Evolutionary conservation across 2,329 filamentous ascomycete species (phyloP).

Genomic region (Fusarium praegraminearum): DNA sequence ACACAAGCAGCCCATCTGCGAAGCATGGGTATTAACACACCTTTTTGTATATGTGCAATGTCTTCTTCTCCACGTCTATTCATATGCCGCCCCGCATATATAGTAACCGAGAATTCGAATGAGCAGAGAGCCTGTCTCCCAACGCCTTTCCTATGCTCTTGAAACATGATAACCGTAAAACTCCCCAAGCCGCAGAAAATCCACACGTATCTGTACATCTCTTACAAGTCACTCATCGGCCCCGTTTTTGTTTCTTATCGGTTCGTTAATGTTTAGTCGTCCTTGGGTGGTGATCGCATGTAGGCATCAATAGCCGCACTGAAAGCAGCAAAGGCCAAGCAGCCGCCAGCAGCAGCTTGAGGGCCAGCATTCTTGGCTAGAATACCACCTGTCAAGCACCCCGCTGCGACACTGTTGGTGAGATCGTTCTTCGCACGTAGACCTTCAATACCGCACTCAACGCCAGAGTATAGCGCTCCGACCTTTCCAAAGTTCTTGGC

Average conservation of each 20-base stretch:
- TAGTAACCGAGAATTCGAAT: constrained; percentile 43
- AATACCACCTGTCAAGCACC: constrained; percentile 91
- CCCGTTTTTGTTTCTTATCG: constrained; percentile 3
- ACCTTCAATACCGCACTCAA: constrained; percentile 96
- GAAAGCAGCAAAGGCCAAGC: constrained; percentile 93
- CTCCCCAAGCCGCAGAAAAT: constrained; percentile 43
- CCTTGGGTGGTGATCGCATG: constrained; percentile 83
- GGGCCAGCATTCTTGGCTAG: constrained; percentile 89
- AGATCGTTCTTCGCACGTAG: constrained; percentile 94
- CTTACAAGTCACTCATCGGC: constrained; percentile 27
- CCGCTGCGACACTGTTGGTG: constrained; percentile 85
- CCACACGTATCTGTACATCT: constrained; percentile 35
- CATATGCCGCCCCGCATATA: constrained; percentile 9
- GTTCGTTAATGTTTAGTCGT: constrained; percentile 57
- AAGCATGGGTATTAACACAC: constrained; percentile 39
- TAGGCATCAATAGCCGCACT: constrained; percentile 91
- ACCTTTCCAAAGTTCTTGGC: constrained; percentile 97
- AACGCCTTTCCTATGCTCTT: constrained; percentile 53
- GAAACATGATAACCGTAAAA: constrained; percentile 45
- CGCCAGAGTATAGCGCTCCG: constrained; percentile 89
- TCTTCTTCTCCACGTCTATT: constrained; percentile 18
- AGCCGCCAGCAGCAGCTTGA: constrained; percentile 87
- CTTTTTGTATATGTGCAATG: constrained; percentile 38
- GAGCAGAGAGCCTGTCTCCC: constrained; percentile 47
- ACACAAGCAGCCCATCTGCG: constrained; percentile 35